Base-by-base conservation (phyloP, 2,329 filamentous ascomycete species). In the Neonectria magnoliae region DNA sequence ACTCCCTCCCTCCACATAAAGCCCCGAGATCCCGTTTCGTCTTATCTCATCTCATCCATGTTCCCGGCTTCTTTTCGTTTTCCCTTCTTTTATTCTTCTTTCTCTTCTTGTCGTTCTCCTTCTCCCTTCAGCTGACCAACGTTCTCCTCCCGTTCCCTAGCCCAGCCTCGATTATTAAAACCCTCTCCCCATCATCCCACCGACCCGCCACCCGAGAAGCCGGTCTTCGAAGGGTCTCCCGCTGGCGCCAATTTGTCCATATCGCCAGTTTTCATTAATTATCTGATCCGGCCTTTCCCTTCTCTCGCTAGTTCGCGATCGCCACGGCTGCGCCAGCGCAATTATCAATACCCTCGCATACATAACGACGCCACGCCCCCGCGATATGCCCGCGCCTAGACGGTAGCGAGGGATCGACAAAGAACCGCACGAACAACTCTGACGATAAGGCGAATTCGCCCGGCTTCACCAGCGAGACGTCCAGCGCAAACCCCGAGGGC, bases 341-440 rank as follows among this genome's bases (percentile, higher is more conserved):
- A 52, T 38, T 38, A n/a, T 7, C 36, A 7, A n/a, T 36, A 51
- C 48, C n/a, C 52, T 57, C 57, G 55, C 57, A 60, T 36, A 41
- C 48, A 51, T 41, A 50, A 42, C 48, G n/a, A 42, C 48, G 20
- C 38, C 44, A 64, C 57, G 51, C 56, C 56, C 64, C 36, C 56
- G 57, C 69, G 57, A 62, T 60, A 73, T 74, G 69, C 51, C 57
- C 56, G 54, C 68, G 53, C 56, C 58, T 71, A 67, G 62, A 60
- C 62, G 63, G 64, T 74, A 64, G 54, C 56, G 55, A 64, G 41
- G 36, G 41, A 67, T 47, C 65, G 63, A 72, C 64, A 65, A 63
- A 64, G 66, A 65, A 60, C 64, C 59, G 60, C 61, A 58, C 47
- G 59, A 20, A 42, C 38, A 27, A 22, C 57, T 31, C 31, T 50